A percentile compares a stretch with the other conserved stretches of the same genome.
phyloP scores from a whole-genome alignment of 2,329 filamentous ascomycete genomes.

The Xylariaceae sp. region DNA sequence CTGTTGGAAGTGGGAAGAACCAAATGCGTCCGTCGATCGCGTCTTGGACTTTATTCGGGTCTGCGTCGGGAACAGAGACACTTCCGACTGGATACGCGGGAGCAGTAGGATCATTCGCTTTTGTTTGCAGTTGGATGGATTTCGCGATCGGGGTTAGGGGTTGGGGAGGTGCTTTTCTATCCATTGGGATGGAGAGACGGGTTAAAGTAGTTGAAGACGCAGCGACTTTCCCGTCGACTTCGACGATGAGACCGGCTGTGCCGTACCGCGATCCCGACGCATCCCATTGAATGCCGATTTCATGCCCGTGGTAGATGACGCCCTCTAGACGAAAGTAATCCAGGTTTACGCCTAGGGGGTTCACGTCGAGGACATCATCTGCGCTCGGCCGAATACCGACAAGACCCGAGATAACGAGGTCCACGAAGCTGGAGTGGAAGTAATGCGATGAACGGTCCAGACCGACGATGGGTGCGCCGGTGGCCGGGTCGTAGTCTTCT shows the following conservation, averaged over 20 bases:
- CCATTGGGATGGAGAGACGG: conserved; percentile 5
- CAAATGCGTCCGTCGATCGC: conserved; percentile 16
- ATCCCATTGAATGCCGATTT: conserved; percentile 14
- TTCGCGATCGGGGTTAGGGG: conserved; percentile 5
- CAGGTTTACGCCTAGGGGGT: conserved; percentile 6
- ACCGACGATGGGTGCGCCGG: conserved; percentile 10
- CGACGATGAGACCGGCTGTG: conserved; percentile 5
- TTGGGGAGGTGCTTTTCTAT: conserved; percentile 1
- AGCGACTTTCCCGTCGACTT: not conserved
- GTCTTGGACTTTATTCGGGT: conserved; percentile 13
- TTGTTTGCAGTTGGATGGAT: conserved; percentile 13
- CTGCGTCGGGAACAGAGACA: conserved; percentile 8
- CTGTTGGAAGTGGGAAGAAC: conserved; percentile 13
- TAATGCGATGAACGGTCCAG: conserved; percentile 15
- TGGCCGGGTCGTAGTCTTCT: conserved; percentile 10
- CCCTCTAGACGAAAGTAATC: conserved; percentile 14
- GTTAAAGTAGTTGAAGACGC: not conserved
- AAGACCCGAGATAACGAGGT: conserved; percentile 15
- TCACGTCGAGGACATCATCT: conserved; percentile 9
- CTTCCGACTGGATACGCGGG: conserved; percentile 11
- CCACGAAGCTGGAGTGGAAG: conserved; percentile 15
- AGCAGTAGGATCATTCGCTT: not conserved
- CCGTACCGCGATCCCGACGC: conserved; percentile 9
- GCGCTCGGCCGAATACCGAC: conserved; percentile 11
- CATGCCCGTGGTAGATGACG: conserved; percentile 14